These are phyloP conservation scores for Tetrahymena malaccensis DNA, from an alignment of 73 alveolate species.

Conservation along the genomic window DNA sequence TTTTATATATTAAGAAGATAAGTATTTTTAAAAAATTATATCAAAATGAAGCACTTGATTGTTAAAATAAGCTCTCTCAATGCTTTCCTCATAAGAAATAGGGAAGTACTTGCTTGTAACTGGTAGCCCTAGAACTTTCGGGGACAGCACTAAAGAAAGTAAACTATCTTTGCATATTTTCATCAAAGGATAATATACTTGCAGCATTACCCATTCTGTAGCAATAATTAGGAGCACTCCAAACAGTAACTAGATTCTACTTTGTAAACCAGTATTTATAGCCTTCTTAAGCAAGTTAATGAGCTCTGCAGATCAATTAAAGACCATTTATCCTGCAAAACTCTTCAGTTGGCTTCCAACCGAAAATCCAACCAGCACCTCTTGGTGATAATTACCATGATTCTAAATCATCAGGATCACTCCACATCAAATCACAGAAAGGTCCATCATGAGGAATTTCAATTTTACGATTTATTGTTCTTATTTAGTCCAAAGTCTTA, in stretches of 20 bases:
- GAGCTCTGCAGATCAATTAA: conserved; percentile 79
- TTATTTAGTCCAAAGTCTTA: conserved; percentile 42
- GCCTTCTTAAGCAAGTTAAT: conserved; percentile 91
- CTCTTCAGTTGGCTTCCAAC: conserved; percentile 84
- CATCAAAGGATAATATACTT: conserved; percentile 63
- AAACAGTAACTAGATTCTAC: conserved; percentile 81
- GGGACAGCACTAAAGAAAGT: conserved; percentile 51
- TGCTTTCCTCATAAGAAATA: conserved; percentile 33
- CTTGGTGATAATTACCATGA: conserved; percentile 85
- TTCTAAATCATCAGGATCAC: conserved; percentile 92
- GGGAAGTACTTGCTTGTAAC: conserved; percentile 32
- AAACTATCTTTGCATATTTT: conserved; percentile 60
- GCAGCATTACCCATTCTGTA: conserved; percentile 93
- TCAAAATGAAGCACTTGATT: not conserved
- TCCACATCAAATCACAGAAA: conserved; percentile 95
- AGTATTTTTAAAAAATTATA: not conserved
- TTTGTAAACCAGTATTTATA: conserved; percentile 72
- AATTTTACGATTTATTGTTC: conserved; percentile 70
- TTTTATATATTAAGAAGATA: not conserved
- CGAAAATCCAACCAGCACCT: conserved; percentile 96
- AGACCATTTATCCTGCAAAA: conserved; percentile 82
- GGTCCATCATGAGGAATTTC: conserved; percentile 97
- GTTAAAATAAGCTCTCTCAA: not conserved
- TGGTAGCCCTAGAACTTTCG: conserved; percentile 22
- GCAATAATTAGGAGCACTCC: conserved; percentile 96